These are phyloP conservation scores for Nepenthes mirabilis DNA, from an alignment of 148 eudicot species.

Conservation along the genomic window DNA sequence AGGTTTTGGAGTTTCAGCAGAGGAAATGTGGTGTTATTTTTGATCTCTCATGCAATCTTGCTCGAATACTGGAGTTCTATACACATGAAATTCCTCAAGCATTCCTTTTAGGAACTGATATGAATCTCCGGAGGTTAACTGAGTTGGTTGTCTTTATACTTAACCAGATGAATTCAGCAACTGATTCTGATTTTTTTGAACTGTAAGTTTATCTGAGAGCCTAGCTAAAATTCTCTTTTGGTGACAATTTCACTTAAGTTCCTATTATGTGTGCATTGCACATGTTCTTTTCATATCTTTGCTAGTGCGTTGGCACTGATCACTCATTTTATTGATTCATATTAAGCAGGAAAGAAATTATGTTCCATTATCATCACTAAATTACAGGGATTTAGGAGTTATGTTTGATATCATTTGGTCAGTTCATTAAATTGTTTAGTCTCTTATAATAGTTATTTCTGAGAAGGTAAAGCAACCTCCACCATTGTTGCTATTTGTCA, in stretches of 20 bases:
- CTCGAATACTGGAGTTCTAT: constrained; percentile 81
- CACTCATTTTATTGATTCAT: too few species aligned
- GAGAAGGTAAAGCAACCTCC: too few species aligned
- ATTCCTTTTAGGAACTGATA: constrained; percentile 71
- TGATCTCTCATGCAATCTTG: constrained; percentile 92
- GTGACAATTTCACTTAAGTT: background rate
- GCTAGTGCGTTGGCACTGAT: too few species aligned
- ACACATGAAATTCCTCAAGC: constrained; percentile 82
- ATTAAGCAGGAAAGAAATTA: too few species aligned
- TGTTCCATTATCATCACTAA: too few species aligned
- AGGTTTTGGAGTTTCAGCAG: constrained; percentile 76
- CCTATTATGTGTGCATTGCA: too few species aligned
- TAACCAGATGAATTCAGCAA: constrained; percentile 55
- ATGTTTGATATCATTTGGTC: too few species aligned
- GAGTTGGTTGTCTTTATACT: constrained; percentile 77
- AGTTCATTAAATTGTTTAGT: too few species aligned
- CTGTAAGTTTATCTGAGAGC: constrained; percentile 30
- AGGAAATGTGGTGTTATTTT: constrained; percentile 74
- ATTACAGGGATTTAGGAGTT: too few species aligned
- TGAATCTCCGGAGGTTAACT: constrained; percentile 70
- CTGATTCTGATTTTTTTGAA: constrained; percentile 69
- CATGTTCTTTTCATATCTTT: too few species aligned
- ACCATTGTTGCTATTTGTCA: too few species aligned
- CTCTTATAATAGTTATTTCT: too few species aligned
- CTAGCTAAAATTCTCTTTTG: background rate